Evolutionary conservation across 495 filamentous ascomycete species (phyloP), one percentile per base, ranked within the genome.

Genomic region (Xylaria intraflava): DNA sequence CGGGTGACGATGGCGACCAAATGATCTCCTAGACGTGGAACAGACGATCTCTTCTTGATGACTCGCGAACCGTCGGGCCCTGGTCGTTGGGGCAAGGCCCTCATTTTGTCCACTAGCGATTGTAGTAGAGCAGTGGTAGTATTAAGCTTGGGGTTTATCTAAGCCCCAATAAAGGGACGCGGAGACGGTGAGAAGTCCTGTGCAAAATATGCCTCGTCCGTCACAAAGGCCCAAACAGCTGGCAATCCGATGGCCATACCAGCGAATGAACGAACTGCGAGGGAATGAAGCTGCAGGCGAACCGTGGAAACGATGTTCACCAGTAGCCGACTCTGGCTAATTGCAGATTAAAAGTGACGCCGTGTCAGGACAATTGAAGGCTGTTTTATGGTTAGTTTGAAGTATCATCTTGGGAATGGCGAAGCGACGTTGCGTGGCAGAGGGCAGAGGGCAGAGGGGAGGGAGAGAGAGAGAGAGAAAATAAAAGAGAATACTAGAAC

Each of bases 11-110:
- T 39, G 6, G 53, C 46, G 20, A 43, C 27, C 14, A 65, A 46
- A 29, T 58, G 54, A 43, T 60, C 63, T 1, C 63, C 63, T 27
- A 65, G 60, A 35, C 43, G 57, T 36, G 60, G 60, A 0, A 43
- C 19, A 24, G 41, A 38, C 4, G 55, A 38, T 14, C 50, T 26
- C 22, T 43, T 55, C 49, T 55, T 60, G 16, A 40, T 16, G 1
- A 56, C 55, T 6, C 53, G 38, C 17, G 57, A 61, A 27, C 57
- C 57, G 51, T 51, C 46, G 4, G 60, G 60, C 19, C 51, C 51
- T 0, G 53, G 50, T 11, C 23, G 43, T 24, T 53, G 52, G 10
- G 56, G 46, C 6, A 39, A 1, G 10, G 48, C 50, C 48, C 39
- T 59, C 57, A 53, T 60, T 8, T 43, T 47, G n/a, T 20, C 35